phyloP scores from a whole-genome alignment of 176 grass and related monocot species.

The Aegilops speltoides region DNA sequence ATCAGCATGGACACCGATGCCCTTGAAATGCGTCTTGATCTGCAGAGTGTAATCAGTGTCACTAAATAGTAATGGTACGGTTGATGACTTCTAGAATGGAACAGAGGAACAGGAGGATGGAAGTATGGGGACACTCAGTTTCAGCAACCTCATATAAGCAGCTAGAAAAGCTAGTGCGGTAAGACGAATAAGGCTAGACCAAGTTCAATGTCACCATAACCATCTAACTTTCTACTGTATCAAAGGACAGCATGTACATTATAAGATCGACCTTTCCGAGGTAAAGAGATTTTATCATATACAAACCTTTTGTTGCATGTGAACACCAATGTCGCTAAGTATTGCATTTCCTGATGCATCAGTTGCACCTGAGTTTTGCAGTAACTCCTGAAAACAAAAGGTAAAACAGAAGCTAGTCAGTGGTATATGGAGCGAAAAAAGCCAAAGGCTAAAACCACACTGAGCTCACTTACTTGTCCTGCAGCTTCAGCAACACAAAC shows the following conservation, averaged over 20 bases:
- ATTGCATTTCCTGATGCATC: conserved; percentile 75
- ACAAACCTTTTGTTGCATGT: conserved; percentile 68
- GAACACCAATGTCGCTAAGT: conserved; percentile 67
- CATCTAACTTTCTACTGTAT: neutral
- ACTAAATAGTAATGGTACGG: neutral
- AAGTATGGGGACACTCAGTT: neutral
- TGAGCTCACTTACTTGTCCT: conserved; percentile 73
- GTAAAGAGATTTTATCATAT: neutral
- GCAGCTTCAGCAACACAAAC: conserved; percentile 94
- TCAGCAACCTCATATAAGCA: conserved; percentile 15
- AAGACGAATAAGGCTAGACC: neutral
- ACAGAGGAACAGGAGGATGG: neutral
- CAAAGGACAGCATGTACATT: neutral
- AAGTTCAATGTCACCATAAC: neutral
- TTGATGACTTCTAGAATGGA: conserved; percentile 1
- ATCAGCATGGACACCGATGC: conserved; percentile 60
- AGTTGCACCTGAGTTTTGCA: conserved; percentile 59
- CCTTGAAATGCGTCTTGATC: conserved; percentile 81
- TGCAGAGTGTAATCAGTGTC: conserved; percentile 20
- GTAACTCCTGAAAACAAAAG: conserved; percentile 48
- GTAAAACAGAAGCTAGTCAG: conserved; percentile 1
- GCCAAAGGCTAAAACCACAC: conserved; percentile 1
- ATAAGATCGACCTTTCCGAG: neutral
- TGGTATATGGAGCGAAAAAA: neutral
- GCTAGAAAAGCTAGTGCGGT: neutral